Conservation (phyloP, 345 rosid genomes). For the Carallia pectinifolia region DNA sequence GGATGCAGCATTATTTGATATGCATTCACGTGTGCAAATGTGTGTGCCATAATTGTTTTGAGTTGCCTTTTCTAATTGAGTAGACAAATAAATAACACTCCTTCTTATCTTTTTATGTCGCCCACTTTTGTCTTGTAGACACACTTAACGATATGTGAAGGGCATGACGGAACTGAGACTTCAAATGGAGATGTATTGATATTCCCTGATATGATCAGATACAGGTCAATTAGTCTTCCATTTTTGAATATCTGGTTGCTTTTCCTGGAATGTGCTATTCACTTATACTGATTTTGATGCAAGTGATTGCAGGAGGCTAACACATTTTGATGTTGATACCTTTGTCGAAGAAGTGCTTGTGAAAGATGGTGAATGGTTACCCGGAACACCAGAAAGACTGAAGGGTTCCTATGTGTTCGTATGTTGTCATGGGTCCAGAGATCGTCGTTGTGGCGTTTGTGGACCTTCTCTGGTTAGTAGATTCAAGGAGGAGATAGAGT, state of each 20-base stretch:
- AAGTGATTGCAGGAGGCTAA: conserved; percentile 78
- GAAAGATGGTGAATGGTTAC: conserved; percentile 89
- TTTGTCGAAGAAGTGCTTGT: conserved; percentile 98
- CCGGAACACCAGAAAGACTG: conserved; percentile 80
- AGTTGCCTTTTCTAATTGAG: background rate
- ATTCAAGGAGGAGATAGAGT: conserved; percentile 85
- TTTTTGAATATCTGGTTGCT: conserved; percentile 11
- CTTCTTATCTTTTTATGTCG: conserved; percentile 1
- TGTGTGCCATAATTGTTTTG: background rate
- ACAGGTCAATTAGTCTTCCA: conserved; percentile 50
- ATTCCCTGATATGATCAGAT: conserved; percentile 97
- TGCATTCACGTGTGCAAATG: no score
- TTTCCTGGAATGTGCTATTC: conserved; percentile 7
- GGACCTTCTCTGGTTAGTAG: conserved; percentile 77
- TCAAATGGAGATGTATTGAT: conserved; percentile 96
- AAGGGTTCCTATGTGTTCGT: conserved; percentile 85
- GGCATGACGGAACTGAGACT: conserved; percentile 96
- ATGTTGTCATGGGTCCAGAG: conserved; percentile 90
- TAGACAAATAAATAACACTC: background rate
- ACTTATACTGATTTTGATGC: conserved; percentile 19
- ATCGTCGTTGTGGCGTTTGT: conserved; percentile 89
- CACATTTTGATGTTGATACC: conserved; percentile 97
- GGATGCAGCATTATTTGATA: background rate
- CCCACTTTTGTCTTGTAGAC: conserved; percentile 44
- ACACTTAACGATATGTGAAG: conserved; percentile 88